phyloP scores from a whole-genome alignment of 768 basidiomycete species.

The Brasilioporus rufonigricans region DNA sequence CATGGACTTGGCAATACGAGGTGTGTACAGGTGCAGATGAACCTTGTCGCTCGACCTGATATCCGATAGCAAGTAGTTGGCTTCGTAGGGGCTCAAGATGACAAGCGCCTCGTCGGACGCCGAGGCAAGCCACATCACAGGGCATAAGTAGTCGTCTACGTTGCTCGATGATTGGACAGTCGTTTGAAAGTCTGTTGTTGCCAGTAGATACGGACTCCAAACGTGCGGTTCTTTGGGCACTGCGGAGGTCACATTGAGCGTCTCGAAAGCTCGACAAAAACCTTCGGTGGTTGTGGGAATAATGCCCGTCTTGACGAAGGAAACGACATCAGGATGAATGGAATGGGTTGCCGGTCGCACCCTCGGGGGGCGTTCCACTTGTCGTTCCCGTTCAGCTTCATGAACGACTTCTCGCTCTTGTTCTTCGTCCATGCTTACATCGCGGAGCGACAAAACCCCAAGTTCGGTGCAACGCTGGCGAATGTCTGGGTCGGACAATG shows the following conservation, averaged over 20 bases:
- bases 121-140: neutral
- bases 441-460: neutral
- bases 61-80: neutral
- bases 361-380: neutral
- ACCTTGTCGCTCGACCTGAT: neutral
- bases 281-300: neutral
- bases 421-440: neutral
- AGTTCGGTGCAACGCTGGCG: neutral
- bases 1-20: neutral
- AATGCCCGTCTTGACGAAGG: neutral
- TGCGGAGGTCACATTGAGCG: neutral
- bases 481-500: neutral
- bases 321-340: neutral
- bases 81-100: neutral
- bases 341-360: neutral
- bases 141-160: neutral
- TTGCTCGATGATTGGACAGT: neutral
- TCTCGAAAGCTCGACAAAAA: neutral
- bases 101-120: neutral
- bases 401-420: neutral
- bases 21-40: neutral
- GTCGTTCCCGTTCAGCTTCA: neutral
- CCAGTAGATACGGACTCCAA: neutral
- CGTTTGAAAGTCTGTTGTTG: neutral
- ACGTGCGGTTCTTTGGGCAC: neutral